phyloP scores from a whole-genome alignment of 2,329 filamentous ascomycete species.

The Phyllosticta citrichinensis region DNA sequence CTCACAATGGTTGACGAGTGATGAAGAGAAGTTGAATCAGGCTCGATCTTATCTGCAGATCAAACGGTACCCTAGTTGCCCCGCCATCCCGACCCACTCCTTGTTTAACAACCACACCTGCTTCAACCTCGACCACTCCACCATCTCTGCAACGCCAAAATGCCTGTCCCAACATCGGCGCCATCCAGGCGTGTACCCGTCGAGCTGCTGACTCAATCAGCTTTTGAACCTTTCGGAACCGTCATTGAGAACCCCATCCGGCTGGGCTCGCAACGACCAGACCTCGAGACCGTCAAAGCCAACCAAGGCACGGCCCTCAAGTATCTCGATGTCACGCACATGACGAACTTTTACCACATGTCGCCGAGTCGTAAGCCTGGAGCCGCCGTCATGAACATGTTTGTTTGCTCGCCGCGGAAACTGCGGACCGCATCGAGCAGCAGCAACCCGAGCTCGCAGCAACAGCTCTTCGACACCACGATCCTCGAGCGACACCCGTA shows the following conservation, averaged over 20 bases:
- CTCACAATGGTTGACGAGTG: too few species aligned
- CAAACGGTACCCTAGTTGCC: background rate
- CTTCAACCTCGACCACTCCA: background rate
- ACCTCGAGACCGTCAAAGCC: slow-evolving; percentile 43
- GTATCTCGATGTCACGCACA: slow-evolving; percentile 67
- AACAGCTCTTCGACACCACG: slow-evolving; percentile 50
- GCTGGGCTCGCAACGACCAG: slow-evolving; percentile 36
- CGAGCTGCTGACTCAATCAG: slow-evolving; percentile 54
- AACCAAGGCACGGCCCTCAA: slow-evolving; percentile 89
- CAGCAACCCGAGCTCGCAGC: slow-evolving; percentile 51
- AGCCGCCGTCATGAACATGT: slow-evolving; percentile 71
- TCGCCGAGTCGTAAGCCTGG: slow-evolving; percentile 49
- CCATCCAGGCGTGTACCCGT: slow-evolving; percentile 43
- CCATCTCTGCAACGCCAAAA: background rate
- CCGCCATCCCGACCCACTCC: background rate
- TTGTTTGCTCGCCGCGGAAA: slow-evolving; percentile 64
- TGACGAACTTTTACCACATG: slow-evolving; percentile 60
- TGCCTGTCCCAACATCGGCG: slow-evolving; percentile 28
- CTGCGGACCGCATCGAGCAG: slow-evolving; percentile 31
- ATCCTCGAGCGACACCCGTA: slow-evolving; percentile 88
- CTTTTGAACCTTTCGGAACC: slow-evolving; percentile 73
- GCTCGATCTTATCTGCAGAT: background rate
- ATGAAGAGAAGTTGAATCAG: background rate
- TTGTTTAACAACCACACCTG: background rate
- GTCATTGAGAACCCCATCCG: slow-evolving; percentile 64